Percentiles rank a stretch among this genome's conserved stretches.
phyloP scores from a whole-genome alignment of 257 asterid species.

The Solanum piurae region DNA sequence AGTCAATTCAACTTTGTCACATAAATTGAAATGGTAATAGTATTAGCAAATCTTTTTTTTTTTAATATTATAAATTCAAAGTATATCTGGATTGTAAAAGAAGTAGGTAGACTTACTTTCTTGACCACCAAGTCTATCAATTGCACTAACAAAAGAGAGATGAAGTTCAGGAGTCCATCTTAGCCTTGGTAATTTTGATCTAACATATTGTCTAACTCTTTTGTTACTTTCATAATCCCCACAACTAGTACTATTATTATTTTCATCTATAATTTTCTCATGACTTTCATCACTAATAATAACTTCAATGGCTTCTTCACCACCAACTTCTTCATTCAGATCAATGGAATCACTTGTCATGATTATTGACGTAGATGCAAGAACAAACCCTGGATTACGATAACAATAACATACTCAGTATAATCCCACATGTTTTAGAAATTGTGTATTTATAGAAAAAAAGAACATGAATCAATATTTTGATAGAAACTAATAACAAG shows the following conservation, averaged over 20 bases:
- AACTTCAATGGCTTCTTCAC: constrained; percentile 9
- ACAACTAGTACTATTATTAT: constrained; percentile 4
- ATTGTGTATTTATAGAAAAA: not conserved
- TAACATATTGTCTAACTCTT: constrained; percentile 48
- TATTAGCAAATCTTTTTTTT: no score
- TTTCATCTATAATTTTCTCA: not conserved
- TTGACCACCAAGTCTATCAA: constrained; percentile 90
- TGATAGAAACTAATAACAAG: not conserved
- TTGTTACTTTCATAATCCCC: not conserved
- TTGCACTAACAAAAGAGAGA: constrained; percentile 77
- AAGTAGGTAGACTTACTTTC: constrained; percentile 53
- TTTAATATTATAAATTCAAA: not conserved
- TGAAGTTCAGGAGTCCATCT: constrained; percentile 94
- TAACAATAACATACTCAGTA: not conserved
- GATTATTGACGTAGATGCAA: not conserved
- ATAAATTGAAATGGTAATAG: not conserved
- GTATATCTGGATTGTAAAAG: not conserved
- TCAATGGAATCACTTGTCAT: constrained; percentile 20
- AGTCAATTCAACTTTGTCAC: not conserved
- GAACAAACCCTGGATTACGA: not conserved
- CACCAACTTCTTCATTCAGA: constrained; percentile 52
- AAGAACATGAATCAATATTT: not conserved
- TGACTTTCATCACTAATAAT: constrained; percentile 6
- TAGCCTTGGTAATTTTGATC: constrained; percentile 91
- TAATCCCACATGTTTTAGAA: not conserved